Evolutionary conservation across 495 filamentous ascomycete genomes (phyloP), one percentile per base, ranked within the genome.

Genomic region (Usnea hakonensis): DNA sequence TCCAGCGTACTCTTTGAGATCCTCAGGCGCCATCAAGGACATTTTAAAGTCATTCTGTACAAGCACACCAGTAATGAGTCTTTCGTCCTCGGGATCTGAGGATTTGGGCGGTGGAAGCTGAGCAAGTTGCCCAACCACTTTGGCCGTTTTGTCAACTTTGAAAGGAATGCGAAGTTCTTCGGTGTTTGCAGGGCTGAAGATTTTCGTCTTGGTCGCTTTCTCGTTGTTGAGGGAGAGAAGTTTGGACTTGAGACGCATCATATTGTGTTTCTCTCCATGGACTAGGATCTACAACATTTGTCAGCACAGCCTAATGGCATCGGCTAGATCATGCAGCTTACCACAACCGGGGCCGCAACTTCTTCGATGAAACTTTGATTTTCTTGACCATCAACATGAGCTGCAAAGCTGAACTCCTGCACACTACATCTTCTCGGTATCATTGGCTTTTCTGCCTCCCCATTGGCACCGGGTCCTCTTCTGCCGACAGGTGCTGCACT

Each of bases 31-130:
- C 94, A 98, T 97, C 10, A 98, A 77, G 0, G 87, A 90, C 77
- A 97, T 81, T 71, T 97, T 94, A 72, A 97, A 97, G 66, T 96
- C 94, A 70, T 93, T 96, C 68, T 97, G 91, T 32, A 98, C 91
- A 8, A 98, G 77, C 5, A 98, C 94, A 33, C 95, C 94, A 7
- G 85, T 86, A 68, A 98, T 84, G 21, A 97, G 72, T 44, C 80
- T 75, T 54, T 76, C 65, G 17, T 78, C 77, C 17, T 81, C 77
- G 21, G 75, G 62, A 17, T 77, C 76, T 26, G 65, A 64, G 57
- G 19, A 66, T 56, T 46, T 70, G 1, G 90, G 86, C 35, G 88
- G 90, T 2, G 87, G 79, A 38, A 92, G 84, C 32, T 90, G 81
- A 16, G 94, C 94, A 19, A 98, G 81, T 71, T 90, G 94, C 60